Percentiles rank a stretch among this genome's conserved stretches.
Evolutionary conservation across 768 basidiomycete species (phyloP).

Genomic region (Phlebiopsis flavidoalba): DNA sequence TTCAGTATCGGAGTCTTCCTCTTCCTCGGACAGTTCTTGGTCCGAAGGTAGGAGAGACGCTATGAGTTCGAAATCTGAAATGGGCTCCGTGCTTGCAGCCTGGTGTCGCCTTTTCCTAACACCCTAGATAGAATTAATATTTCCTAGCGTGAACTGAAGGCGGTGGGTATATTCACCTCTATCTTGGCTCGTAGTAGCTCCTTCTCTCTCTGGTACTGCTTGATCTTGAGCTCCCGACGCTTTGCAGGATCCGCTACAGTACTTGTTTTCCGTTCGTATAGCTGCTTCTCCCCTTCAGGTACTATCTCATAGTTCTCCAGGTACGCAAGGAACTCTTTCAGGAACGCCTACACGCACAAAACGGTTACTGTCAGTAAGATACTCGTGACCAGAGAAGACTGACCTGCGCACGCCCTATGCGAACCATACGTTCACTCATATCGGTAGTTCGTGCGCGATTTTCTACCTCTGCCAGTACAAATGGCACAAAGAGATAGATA

Average conservation of each 20-base stretch:
- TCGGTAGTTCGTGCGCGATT: conserved; percentile 53
- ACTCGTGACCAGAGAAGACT: conserved; percentile 18
- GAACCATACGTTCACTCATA: conserved; percentile 49
- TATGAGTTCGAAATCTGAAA: conserved; percentile 60
- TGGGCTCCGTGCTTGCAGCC: conserved; percentile 24
- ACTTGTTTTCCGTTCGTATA: conserved; percentile 46
- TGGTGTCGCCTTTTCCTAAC: conserved; percentile 52
- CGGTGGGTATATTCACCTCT: conserved; percentile 41
- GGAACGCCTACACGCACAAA: conserved; percentile 37
- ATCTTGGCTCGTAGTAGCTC: conserved; percentile 61
- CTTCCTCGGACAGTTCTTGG: conserved; percentile 24
- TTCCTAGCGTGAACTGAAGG: not conserved
- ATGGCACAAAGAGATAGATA: conserved; percentile 72
- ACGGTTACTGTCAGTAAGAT: conserved; percentile 12
- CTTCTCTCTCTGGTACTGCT: conserved; percentile 84
- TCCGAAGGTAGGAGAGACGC: conserved; percentile 49
- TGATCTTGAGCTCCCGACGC: conserved; percentile 84
- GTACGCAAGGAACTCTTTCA: conserved; percentile 33
- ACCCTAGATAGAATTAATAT: conserved; percentile 28
- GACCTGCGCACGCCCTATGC: conserved; percentile 56
- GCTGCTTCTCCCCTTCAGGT: conserved; percentile 49
- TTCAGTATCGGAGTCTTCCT: conserved; percentile 55
- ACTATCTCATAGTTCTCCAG: conserved; percentile 67
- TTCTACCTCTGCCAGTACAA: conserved; percentile 58
- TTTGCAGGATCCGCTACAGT: conserved; percentile 58